A percentile compares a stretch with the other conserved stretches of the same genome.
These are phyloP conservation scores for Malassezia psittaci DNA, from an alignment of 1,284 basidiomycete genomes.

Conservation along the genomic window DNA sequence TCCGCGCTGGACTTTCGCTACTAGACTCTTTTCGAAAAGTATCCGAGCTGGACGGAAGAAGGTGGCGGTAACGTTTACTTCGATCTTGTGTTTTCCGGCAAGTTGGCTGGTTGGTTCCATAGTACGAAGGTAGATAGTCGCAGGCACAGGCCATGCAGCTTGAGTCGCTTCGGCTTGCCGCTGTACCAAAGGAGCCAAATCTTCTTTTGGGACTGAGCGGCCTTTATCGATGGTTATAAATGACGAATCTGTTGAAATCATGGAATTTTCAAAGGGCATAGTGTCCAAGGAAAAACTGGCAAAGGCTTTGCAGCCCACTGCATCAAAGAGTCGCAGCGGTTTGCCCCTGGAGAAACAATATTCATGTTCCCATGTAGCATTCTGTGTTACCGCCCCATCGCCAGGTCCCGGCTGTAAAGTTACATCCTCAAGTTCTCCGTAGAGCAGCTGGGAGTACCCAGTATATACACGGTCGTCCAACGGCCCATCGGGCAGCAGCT, in stretches of 20 bases:
- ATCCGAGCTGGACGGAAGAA: constrained; percentile 27
- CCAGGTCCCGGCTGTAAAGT: not conserved
- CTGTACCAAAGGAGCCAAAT: not conserved
- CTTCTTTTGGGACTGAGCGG: not conserved
- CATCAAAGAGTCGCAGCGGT: constrained; percentile 11
- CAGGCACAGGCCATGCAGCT: not conserved
- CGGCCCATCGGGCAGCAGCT: not conserved
- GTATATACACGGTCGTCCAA: not conserved
- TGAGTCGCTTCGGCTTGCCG: not conserved
- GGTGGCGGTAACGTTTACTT: constrained; percentile 28
- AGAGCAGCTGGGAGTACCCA: not conserved
- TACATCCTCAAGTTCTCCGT: not conserved
- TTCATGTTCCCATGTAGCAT: constrained; percentile 2
- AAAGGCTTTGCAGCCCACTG: constrained; percentile 1
- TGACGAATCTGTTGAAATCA: constrained; percentile 1
- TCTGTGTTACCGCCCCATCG: constrained; percentile 3
- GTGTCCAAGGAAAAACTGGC: constrained; percentile 5
- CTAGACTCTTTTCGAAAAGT: constrained; percentile 24
- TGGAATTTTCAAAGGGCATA: constrained; percentile 1
- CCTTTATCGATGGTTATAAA: constrained; percentile 12
- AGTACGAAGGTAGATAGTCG: constrained; percentile 4
- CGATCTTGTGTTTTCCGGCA: constrained; percentile 16
- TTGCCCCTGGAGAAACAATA: constrained; percentile 7
- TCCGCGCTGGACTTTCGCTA: constrained; percentile 30
- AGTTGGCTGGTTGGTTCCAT: not conserved